Percentiles rank a stretch among this genome's conserved stretches.
Conservation (phyloP, 2,329 filamentous ascomycete species). For the Botrytis fragariae region DNA sequence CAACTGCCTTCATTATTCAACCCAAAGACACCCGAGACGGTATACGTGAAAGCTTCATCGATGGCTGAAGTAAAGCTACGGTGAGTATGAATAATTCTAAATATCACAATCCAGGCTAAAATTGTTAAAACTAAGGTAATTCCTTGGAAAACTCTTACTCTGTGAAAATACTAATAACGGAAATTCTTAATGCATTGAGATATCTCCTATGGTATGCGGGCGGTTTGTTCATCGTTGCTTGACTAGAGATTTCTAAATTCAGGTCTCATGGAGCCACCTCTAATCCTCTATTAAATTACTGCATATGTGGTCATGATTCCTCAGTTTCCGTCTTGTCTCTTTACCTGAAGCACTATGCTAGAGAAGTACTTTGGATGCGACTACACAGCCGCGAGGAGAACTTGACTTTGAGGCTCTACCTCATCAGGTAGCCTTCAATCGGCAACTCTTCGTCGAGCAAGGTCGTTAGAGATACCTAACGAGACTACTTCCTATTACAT, state of each 20-base stretch:
- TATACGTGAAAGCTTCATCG: neutral
- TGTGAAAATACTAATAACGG: neutral
- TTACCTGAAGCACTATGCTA: neutral
- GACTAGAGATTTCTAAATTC: neutral
- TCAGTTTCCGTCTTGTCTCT: neutral
- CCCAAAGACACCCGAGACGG: neutral
- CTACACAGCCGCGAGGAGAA: neutral
- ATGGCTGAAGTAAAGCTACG: too few relatives aligned
- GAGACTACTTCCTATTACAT: neutral
- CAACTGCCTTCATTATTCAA: neutral
- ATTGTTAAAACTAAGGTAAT: neutral
- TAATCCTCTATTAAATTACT: neutral
- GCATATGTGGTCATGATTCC: neutral
- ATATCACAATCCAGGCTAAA: neutral
- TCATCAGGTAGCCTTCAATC: neutral
- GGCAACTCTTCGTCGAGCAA: too few relatives aligned
- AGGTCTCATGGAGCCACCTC: neutral
- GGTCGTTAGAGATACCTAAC: accelerated
- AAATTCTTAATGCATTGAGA: neutral
- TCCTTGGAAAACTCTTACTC: neutral
- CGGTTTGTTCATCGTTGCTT: neutral
- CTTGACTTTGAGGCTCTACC: neutral
- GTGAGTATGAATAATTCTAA: neutral
- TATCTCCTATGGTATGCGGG: neutral
- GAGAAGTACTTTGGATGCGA: neutral